phyloP scores from a whole-genome alignment of 176 grass and related monocot species.

The Avena insularis region DNA sequence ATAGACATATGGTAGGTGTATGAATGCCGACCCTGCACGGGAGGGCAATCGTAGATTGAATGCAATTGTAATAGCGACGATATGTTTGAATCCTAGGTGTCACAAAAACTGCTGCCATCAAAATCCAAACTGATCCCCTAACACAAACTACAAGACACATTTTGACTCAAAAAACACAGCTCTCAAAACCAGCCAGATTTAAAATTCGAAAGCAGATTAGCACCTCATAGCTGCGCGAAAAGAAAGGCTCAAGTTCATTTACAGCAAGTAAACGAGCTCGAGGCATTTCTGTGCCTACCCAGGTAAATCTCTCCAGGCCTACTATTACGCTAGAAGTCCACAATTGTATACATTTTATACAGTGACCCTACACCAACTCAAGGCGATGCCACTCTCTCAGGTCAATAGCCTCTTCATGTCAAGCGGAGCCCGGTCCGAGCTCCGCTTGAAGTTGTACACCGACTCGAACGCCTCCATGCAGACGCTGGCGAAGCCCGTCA shows the following conservation, averaged over 20 bases:
- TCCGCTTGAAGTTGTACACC: conserved; percentile 80
- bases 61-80: too few species aligned
- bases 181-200: conserved; percentile 9
- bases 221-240: conserved; percentile 15
- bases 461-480: conserved; percentile 88
- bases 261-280: conserved; percentile 46
- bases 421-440: conserved; percentile 48
- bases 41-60: too few species aligned
- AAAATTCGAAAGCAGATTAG: not conserved
- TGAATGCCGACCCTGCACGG: too few species aligned
- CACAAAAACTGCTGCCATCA: not conserved
- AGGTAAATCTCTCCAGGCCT: conserved; percentile 31
- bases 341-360: conserved; percentile 66
- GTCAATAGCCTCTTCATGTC: conserved; percentile 73
- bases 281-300: conserved; percentile 37
- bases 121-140: not conserved
- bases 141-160: not conserved
- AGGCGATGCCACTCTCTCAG: conserved; percentile 49
- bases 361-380: not conserved
- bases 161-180: conserved; percentile 9
- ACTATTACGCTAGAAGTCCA: conserved; percentile 37
- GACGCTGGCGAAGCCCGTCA: conserved; percentile 89
- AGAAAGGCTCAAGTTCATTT: conserved; percentile 39
- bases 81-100: too few species aligned
- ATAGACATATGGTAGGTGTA: too few species aligned